Evolutionary conservation across 768 basidiomycete genomes (phyloP).

Genomic region (Tricholoma terreum): DNA sequence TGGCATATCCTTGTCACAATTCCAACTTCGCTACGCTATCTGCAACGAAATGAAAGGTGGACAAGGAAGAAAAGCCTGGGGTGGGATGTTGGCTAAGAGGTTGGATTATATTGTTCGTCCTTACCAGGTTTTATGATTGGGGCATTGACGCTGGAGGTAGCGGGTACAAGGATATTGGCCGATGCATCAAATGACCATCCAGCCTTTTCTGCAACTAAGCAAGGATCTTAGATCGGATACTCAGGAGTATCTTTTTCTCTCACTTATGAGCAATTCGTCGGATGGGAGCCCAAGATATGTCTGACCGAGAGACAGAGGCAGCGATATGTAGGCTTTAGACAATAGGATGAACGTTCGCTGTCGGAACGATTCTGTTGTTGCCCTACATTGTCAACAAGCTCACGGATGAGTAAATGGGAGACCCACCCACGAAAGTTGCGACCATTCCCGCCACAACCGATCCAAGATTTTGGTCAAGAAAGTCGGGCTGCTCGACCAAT

Average conservation of each 20-base stretch:
- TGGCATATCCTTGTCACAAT: slow-evolving; percentile 13
- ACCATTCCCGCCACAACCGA: slow-evolving; percentile 44
- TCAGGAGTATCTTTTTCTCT: slow-evolving; percentile 3
- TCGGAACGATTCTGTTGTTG: slow-evolving; percentile 53
- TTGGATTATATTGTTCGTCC: neutral
- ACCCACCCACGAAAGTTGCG: slow-evolving; percentile 51
- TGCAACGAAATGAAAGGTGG: slow-evolving; percentile 48
- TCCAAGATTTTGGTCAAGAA: slow-evolving; percentile 44
- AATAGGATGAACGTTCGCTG: slow-evolving; percentile 52
- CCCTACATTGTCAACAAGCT: slow-evolving; percentile 3
- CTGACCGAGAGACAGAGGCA: slow-evolving; percentile 53
- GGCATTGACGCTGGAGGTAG: slow-evolving; percentile 2
- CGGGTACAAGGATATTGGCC: slow-evolving; percentile 44
- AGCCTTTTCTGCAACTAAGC: slow-evolving; percentile 38
- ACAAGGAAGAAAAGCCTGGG: slow-evolving; percentile 42
- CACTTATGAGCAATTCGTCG: slow-evolving; percentile 39
- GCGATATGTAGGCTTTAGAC: slow-evolving; percentile 61
- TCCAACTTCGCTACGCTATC: slow-evolving; percentile 54
- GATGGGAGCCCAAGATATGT: slow-evolving; percentile 51
- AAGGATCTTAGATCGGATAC: neutral
- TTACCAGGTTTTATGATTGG: slow-evolving; percentile 8
- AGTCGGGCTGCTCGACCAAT: slow-evolving; percentile 41
- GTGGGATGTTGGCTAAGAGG: neutral
- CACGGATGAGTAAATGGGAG: neutral
- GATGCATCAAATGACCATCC: slow-evolving; percentile 53